Conservation (phyloP, 2,329 filamentous ascomycete genomes). For the Penicillium brasilianum region DNA sequence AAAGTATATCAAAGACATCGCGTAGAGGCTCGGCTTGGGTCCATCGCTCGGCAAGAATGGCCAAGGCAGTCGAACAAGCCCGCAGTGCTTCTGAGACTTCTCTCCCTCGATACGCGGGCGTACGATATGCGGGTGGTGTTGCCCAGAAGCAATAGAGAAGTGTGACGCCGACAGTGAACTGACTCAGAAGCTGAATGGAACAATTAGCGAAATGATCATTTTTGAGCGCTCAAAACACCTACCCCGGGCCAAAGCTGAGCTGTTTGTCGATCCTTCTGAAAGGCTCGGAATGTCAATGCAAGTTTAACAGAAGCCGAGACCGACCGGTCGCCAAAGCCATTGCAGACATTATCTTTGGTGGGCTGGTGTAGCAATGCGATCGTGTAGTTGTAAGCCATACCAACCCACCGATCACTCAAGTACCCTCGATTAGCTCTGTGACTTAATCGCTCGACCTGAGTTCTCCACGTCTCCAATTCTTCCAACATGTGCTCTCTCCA, state of each 20-base stretch:
- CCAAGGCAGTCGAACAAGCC: constrained; percentile 23
- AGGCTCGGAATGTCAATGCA: constrained; percentile 22
- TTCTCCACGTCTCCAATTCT: constrained; percentile 22
- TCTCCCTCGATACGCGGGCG: constrained; percentile 8
- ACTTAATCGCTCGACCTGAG: constrained; percentile 19
- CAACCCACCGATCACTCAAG: constrained; percentile 24
- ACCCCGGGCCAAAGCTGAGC: constrained; percentile 27
- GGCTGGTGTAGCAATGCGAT: constrained; percentile 23
- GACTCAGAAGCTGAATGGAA: constrained; percentile 20
- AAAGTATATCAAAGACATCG: constrained; percentile 21
- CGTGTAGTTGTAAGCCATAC: constrained; percentile 27
- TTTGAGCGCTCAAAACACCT: background rate
- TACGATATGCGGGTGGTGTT: constrained; percentile 15
- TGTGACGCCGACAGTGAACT: constrained; percentile 23
- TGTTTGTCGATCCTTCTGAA: constrained; percentile 25
- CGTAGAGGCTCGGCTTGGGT: constrained; percentile 23
- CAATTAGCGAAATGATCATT: background rate
- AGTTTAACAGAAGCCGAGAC: constrained; percentile 20
- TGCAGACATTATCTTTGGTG: constrained; percentile 17
- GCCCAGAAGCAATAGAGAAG: constrained; percentile 27
- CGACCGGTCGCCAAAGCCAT: constrained; percentile 16
- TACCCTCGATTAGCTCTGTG: constrained; percentile 22
- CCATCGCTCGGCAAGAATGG: constrained; percentile 25
- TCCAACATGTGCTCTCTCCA: constrained; percentile 25
- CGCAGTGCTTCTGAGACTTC: constrained; percentile 19